Evolutionary conservation across 1,284 basidiomycete genomes (phyloP).

Genomic region (Papiliotrema terrestris): DNA sequence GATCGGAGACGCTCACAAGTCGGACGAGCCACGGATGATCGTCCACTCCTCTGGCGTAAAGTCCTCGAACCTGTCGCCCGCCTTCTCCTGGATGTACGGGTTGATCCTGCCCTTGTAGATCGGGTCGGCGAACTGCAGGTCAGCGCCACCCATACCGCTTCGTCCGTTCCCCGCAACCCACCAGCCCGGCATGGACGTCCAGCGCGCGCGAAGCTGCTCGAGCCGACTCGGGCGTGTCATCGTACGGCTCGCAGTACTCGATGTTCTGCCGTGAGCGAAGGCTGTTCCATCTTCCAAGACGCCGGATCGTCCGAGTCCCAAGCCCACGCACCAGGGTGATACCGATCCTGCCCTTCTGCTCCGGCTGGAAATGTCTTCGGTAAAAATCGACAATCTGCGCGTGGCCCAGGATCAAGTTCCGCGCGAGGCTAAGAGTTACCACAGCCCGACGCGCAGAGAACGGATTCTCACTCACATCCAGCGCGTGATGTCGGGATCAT

Average conservation of each 20-base stretch:
- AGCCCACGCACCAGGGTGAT: slow-evolving; percentile 24
- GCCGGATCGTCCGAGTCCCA: too few relatives aligned
- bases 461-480: too few relatives aligned
- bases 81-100: not conserved
- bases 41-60: slow-evolving; percentile 12
- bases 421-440: not conserved
- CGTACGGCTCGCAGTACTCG: slow-evolving; percentile 26
- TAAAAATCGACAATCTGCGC: not conserved
- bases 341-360: slow-evolving; percentile 3
- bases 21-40: slow-evolving; percentile 10
- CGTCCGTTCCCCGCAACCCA: slow-evolving; percentile 2
- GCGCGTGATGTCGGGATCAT: not conserved
- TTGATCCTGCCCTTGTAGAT: slow-evolving; percentile 18
- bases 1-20: slow-evolving; percentile 5
- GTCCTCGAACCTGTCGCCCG: not conserved
- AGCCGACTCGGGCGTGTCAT: slow-evolving; percentile 14
- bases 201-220: slow-evolving; percentile 15
- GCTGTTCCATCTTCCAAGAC: too few relatives aligned
- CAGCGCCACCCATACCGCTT: not conserved
- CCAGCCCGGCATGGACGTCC: slow-evolving; percentile 17
- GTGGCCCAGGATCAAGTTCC: slow-evolving; percentile 37
- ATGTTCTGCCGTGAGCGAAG: slow-evolving; percentile 16
- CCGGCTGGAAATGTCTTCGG: not conserved
- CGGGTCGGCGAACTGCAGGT: slow-evolving; percentile 28
- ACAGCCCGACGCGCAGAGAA: not conserved